Percentiles rank a stretch among this genome's conserved stretches.
Conservation (phyloP, 2,329 filamentous ascomycete species). For the Sporothrix protearum region DNA sequence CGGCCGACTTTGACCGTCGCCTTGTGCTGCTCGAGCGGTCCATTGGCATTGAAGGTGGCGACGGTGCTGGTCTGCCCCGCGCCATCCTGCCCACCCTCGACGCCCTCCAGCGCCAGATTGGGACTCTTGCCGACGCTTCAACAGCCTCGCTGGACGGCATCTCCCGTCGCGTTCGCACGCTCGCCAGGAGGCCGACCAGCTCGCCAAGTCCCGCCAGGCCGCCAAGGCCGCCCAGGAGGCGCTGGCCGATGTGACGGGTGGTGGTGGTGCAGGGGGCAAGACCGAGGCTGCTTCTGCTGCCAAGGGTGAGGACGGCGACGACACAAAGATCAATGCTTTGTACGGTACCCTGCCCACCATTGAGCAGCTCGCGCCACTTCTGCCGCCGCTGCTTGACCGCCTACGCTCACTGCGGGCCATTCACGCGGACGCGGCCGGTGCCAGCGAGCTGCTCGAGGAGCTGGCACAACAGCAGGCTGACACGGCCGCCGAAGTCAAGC, state of each 20-base stretch:
- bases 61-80: constrained; percentile 42
- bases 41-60: constrained; percentile 61
- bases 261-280: constrained; percentile 28
- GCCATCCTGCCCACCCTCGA: constrained; percentile 82
- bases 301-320: constrained; percentile 58
- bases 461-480: constrained; percentile 77
- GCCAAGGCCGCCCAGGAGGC: constrained; percentile 61
- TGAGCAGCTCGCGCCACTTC: constrained; percentile 75
- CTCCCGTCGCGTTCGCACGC: constrained; percentile 64
- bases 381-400: constrained; percentile 81
- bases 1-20: constrained; percentile 82
- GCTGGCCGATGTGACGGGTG: constrained; percentile 35
- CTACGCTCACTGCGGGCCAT: constrained; percentile 78
- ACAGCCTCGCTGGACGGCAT: constrained; percentile 70
- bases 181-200: constrained; percentile 69
- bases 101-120: constrained; percentile 74
- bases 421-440: constrained; percentile 81
- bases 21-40: constrained; percentile 74
- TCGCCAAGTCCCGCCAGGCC: constrained; percentile 62
- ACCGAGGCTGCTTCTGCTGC: background rate
- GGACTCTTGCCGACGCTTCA: constrained; percentile 68
- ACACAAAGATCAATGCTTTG: constrained; percentile 83
- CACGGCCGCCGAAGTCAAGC: constrained; percentile 76
- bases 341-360: constrained; percentile 87
- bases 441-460: constrained; percentile 70